These are phyloP conservation scores for Pulchroboletus neoregius DNA, from an alignment of 1,284 basidiomycete species.

Conservation along the genomic window DNA sequence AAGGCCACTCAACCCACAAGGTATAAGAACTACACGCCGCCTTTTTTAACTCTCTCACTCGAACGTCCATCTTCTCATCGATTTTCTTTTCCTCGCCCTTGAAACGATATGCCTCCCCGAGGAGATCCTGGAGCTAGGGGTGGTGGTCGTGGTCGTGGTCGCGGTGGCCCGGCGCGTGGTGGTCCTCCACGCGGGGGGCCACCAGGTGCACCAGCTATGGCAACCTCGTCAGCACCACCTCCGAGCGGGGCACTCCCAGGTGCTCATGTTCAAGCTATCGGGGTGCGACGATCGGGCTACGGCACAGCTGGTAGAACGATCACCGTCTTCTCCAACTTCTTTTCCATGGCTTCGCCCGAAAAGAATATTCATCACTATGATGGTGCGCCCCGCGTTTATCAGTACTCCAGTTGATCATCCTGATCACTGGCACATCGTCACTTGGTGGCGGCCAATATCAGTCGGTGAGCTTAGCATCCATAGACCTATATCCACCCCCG, in stretches of 20 bases:
- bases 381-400: slow-evolving; percentile 43
- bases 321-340: slow-evolving; percentile 64
- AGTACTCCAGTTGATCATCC: slow-evolving; percentile 9
- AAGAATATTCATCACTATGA: slow-evolving; percentile 70
- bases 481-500: background rate
- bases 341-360: slow-evolving; percentile 54
- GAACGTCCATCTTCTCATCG: slow-evolving; percentile 19
- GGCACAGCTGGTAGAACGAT: slow-evolving; percentile 52
- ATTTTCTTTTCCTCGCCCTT: background rate
- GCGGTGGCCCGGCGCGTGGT: slow-evolving; percentile 26
- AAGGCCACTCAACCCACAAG: background rate
- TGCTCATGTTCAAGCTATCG: slow-evolving; percentile 52
- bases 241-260: slow-evolving; percentile 33
- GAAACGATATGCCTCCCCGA: slow-evolving; percentile 27
- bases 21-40: slow-evolving; percentile 23
- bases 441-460: slow-evolving; percentile 25
- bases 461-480: slow-evolving; percentile 48
- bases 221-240: slow-evolving; percentile 32
- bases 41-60: slow-evolving; percentile 14
- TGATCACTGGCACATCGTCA: slow-evolving; percentile 14
- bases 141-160: slow-evolving; percentile 22
- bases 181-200: slow-evolving; percentile 28
- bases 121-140: slow-evolving; percentile 24
- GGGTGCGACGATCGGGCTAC: slow-evolving; percentile 60
- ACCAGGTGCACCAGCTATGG: slow-evolving; percentile 33